Evolutionary conservation across 2,329 filamentous ascomycete genomes (phyloP).

Genomic region (Nemania sp.): DNA sequence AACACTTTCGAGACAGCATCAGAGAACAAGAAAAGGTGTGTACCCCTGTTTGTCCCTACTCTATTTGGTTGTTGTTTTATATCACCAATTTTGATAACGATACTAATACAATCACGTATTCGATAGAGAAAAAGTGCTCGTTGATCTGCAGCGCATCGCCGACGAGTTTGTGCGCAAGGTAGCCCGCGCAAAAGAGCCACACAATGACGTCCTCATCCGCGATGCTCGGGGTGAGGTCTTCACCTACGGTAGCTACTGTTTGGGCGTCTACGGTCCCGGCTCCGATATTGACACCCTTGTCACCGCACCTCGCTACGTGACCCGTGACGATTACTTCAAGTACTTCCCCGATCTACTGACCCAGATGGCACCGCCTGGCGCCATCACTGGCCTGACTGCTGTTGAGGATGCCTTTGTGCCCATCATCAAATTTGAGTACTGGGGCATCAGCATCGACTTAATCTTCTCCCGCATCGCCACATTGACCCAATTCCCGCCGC

Average conservation of each 20-base stretch:
- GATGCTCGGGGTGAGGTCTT: constrained; percentile 92
- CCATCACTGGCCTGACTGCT: constrained; percentile 85
- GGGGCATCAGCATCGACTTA: constrained; percentile 92
- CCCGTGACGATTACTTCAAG: constrained; percentile 90
- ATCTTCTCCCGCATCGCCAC: constrained; percentile 84
- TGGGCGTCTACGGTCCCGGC: constrained; percentile 93
- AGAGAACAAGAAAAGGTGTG: constrained; percentile 84
- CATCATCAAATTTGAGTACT: constrained; percentile 96
- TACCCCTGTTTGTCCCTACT: background rate
- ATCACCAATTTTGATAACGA: background rate
- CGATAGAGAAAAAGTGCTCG: constrained; percentile 75
- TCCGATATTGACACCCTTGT: constrained; percentile 98
- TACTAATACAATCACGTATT: constrained; percentile 20
- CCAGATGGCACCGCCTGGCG: constrained; percentile 79
- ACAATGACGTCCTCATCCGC: constrained; percentile 82
- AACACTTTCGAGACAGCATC: constrained; percentile 90
- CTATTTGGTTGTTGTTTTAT: no score
- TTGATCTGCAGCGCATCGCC: constrained; percentile 81
- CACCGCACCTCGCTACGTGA: constrained; percentile 89
- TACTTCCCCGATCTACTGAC: constrained; percentile 85
- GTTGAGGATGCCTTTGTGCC: constrained; percentile 94
- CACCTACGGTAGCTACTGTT: constrained; percentile 93
- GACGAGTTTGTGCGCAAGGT: constrained; percentile 89
- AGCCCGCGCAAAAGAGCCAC: constrained; percentile 75
- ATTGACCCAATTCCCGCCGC: constrained; percentile 75